Base-by-base conservation (phyloP, 1,284 basidiomycete species). In the Ceratobasidium sp. region DNA sequence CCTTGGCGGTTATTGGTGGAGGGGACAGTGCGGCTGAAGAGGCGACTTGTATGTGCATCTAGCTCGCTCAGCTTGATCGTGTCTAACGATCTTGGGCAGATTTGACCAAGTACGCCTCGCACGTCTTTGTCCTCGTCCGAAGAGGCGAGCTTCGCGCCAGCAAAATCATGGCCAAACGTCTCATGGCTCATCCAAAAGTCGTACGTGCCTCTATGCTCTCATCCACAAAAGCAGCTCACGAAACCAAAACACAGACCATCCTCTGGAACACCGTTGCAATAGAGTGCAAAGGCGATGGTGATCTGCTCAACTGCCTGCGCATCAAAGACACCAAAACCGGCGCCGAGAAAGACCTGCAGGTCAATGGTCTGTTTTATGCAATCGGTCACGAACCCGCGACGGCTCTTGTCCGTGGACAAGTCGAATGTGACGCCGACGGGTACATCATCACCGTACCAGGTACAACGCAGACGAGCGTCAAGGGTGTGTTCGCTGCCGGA, bases 21-120 rank as follows among this genome's bases (percentile, higher is more conserved):
- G 97, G 97, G 78, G 97, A 99, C 82, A 96, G 93, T 72, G 97
- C 97, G 41, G 97, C 96, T n/a, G 97, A 99, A 82, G 97, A 99
- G 83, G 96, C 97, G 26, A 98, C 94, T 30, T 96, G 92, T 93
- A 77, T 80, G 91, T 82, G 30, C 14, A 34, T n/a, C 14, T 16
- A 30, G n/a, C 34, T 26, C 41, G 60, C 23, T 45, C 10, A 28
- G 41, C n/a, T 34, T 23, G n/a, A 21, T 23, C 36, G 30, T 30
- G 16, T 57, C 32, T 32, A 43, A 62, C 64, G 36, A 43, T 23
- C 52, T 70, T 50, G 69, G 58, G 0, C 76, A 94, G 92, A 96
- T 80, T 84, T 97, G 69, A 94, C 92, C 26, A 95, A 96, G 82
- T 98, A 97, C 81, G 96, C 91, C 28, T 96, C 93, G 16, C 94